Evolutionary conservation across 2,329 filamentous ascomycete species (phyloP).

Genomic region (Penicillium sp.): DNA sequence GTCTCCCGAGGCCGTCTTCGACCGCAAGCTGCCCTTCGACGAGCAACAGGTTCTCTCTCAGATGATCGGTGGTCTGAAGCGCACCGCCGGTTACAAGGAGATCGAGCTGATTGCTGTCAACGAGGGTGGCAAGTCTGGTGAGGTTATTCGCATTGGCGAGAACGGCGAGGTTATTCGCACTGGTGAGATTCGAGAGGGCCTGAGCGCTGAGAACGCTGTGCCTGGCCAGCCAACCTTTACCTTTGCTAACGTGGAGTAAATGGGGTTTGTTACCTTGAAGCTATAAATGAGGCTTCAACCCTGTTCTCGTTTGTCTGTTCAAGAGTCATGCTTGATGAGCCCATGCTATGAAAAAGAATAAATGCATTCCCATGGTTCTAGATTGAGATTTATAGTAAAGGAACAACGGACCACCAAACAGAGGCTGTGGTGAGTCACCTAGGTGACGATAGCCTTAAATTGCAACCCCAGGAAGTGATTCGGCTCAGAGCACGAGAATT

Average conservation of each 20-base stretch:
- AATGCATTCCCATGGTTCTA: conserved; percentile 18
- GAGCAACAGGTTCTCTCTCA: conserved; percentile 73
- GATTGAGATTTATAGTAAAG: no score
- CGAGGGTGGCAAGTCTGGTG: conserved; percentile 55
- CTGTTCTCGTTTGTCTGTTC: neutral
- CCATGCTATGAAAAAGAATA: conserved; percentile 24
- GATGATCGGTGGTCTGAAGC: conserved; percentile 79
- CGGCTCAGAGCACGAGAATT: no score
- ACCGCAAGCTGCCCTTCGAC: conserved; percentile 83
- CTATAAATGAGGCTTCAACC: neutral
- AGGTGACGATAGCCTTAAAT: no score
- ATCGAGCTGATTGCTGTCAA: conserved; percentile 73
- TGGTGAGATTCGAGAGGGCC: conserved; percentile 58
- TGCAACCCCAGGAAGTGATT: no score
- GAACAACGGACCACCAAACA: no score
- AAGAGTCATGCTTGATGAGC: conserved; percentile 26
- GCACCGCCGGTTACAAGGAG: conserved; percentile 68
- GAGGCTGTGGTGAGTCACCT: no score
- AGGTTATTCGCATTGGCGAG: conserved; percentile 43
- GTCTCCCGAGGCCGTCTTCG: conserved; percentile 67
- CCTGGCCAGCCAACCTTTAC: conserved; percentile 80
- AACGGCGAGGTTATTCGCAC: conserved; percentile 46
- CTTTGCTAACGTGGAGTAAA: conserved; percentile 74
- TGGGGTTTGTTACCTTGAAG: conserved; percentile 15
- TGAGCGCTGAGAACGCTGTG: conserved; percentile 73